Conservation (phyloP, 2,329 filamentous ascomycete species). For the Pezicula rhizophila region DNA sequence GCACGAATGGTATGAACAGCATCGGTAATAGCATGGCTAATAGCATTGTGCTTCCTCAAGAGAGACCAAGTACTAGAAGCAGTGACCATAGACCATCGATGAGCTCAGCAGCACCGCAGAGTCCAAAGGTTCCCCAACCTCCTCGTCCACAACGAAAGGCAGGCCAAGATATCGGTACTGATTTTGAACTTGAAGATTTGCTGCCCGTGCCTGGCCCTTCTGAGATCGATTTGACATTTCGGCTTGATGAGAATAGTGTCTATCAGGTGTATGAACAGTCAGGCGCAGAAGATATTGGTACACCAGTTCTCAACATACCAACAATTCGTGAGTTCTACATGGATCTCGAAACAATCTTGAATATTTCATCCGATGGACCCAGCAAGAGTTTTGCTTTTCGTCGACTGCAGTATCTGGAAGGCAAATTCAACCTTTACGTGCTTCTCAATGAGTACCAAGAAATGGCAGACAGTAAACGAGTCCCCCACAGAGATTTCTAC, state of each 20-base stretch:
- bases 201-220: slow-evolving; percentile 66
- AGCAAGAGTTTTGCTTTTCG: slow-evolving; percentile 97
- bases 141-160: slow-evolving; percentile 67
- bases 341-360: slow-evolving; percentile 80
- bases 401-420: slow-evolving; percentile 89
- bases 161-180: slow-evolving; percentile 83
- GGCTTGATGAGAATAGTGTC: slow-evolving; percentile 76
- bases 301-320: slow-evolving; percentile 76
- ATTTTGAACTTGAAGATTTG: slow-evolving; percentile 78
- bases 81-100: slow-evolving; percentile 14
- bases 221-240: slow-evolving; percentile 60
- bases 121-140: slow-evolving; percentile 34
- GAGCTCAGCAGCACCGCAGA: slow-evolving; percentile 28
- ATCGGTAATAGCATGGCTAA: slow-evolving; percentile 39
- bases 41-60: slow-evolving; percentile 24
- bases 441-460: slow-evolving; percentile 97
- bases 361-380: slow-evolving; percentile 89
- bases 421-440: slow-evolving; percentile 91
- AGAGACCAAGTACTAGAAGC: slow-evolving; percentile 20
- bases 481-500: slow-evolving; percentile 97
- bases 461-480: slow-evolving; percentile 94
- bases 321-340: slow-evolving; percentile 94
- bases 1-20: slow-evolving; percentile 33
- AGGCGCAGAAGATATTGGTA: slow-evolving; percentile 52
- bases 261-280: slow-evolving; percentile 84